Percentiles rank a stretch among this genome's conserved stretches.
Conservation (phyloP, 139 green algal genomes). For the Coccomyxa sp. region DNA sequence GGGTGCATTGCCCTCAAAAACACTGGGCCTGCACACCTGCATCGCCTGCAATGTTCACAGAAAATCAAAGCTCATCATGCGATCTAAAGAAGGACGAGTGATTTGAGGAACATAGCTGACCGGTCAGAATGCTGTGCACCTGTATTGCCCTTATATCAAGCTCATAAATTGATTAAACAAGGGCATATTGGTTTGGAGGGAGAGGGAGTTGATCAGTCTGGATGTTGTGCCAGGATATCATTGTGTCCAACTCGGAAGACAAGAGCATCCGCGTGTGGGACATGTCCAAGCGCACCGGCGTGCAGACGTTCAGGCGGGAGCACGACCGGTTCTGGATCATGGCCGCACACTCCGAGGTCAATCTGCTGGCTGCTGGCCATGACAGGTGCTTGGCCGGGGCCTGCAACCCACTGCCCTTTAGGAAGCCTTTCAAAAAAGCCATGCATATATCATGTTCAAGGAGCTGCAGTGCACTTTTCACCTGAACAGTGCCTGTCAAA, state of each 20-base stretch:
- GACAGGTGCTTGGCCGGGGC: conserved; percentile 62
- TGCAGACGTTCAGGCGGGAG: conserved; percentile 96
- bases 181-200: too few relatives aligned
- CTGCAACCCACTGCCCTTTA: neutral
- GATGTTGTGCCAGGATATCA: conserved; percentile 78
- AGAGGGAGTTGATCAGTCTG: too few relatives aligned
- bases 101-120: too few relatives aligned
- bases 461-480: neutral
- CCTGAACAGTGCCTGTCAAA: neutral
- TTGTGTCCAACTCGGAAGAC: conserved; percentile 98
- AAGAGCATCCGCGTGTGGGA: conserved; percentile 99
- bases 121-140: too few relatives aligned
- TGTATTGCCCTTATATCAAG: too few relatives aligned
- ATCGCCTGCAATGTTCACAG: too few relatives aligned
- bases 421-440: neutral
- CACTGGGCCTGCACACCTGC: too few relatives aligned
- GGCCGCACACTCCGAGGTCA: conserved; percentile 93
- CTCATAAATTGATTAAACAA: too few relatives aligned
- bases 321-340: conserved; percentile 98
- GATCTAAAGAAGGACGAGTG: too few relatives aligned
- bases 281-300: conserved; percentile 94
- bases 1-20: too few relatives aligned
- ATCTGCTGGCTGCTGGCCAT: conserved; percentile 97
- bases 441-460: neutral
- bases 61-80: too few relatives aligned